Percentiles rank a stretch among this genome's conserved stretches.
phyloP scores from a whole-genome alignment of 2,329 filamentous ascomycete species.

The Fusarium napiforme region DNA sequence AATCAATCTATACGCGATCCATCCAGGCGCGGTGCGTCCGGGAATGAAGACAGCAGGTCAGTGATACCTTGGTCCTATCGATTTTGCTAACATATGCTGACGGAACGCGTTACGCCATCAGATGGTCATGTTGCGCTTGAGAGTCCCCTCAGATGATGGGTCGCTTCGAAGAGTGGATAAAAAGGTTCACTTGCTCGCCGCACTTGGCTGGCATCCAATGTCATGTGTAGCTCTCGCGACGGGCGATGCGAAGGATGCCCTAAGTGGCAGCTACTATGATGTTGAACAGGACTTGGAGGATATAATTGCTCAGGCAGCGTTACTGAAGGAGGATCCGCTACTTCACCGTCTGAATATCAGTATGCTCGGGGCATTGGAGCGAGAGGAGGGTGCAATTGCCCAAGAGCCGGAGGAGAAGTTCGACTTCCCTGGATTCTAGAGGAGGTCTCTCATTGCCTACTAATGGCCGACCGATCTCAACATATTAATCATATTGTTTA shows the following conservation, averaged over 20 bases:
- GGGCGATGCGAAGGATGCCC: not conserved
- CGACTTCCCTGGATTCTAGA: not conserved
- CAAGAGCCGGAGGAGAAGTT: not conserved
- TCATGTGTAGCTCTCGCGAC: not conserved
- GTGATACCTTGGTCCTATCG: fast-evolving
- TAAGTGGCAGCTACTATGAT: not conserved
- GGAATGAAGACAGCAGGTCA: not conserved
- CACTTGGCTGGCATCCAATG: not conserved
- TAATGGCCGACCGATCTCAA: too few species aligned
- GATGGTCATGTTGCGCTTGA: not conserved
- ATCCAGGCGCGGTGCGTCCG: not conserved
- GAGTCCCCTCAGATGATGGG: not conserved
- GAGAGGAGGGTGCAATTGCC: not conserved
- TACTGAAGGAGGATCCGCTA: not conserved
- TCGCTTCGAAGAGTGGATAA: not conserved
- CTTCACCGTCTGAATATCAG: not conserved
- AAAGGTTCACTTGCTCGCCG: not conserved
- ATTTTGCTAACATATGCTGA: fast-evolving
- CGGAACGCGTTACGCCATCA: fast-evolving
- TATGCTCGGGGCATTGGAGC: not conserved
- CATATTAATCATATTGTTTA: too few species aligned
- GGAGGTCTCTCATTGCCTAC: too few species aligned
- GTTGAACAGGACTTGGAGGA: not conserved
- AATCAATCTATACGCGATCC: not conserved
- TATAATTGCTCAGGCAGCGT: fast-evolving